Percentiles rank a stretch among this genome's conserved stretches.
These are phyloP conservation scores for Penicillium occitanis DNA, from an alignment of 2,329 filamentous ascomycete species.

Conservation along the genomic window DNA sequence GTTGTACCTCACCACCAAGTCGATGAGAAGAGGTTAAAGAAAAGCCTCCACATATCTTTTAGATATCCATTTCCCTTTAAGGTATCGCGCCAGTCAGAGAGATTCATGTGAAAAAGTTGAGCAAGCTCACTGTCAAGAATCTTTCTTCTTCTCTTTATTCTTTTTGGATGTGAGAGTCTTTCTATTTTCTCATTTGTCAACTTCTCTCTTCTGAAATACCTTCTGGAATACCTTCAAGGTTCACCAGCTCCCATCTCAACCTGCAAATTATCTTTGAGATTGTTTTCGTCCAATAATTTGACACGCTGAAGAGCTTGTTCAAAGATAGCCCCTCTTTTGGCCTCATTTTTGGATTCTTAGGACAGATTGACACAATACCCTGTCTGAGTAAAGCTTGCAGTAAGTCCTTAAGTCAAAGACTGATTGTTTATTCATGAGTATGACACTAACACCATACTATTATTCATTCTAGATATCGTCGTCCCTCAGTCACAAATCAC, in stretches of 20 bases:
- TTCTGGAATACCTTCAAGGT: not conserved
- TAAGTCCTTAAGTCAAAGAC: not conserved
- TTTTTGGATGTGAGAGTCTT: not conserved
- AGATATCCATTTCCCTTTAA: not conserved
- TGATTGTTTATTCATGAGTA: not conserved
- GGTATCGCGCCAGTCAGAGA: slow-evolving; percentile 14
- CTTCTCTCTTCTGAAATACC: not conserved
- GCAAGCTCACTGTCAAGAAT: not conserved
- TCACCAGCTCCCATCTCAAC: not conserved
- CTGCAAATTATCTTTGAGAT: not conserved
- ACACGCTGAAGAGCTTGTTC: not conserved
- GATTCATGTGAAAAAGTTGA: not conserved
- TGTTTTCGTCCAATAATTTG: not conserved
- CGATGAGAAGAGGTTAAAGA: not conserved
- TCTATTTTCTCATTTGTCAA: not conserved
- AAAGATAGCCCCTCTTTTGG: not conserved
- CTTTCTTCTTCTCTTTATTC: not conserved
- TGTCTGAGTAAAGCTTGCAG: not conserved
- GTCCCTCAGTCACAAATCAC: not conserved
- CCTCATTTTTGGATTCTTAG: not conserved
- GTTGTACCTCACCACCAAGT: not conserved
- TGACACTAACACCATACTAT: not conserved
- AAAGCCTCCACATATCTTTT: not conserved
- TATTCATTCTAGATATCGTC: not conserved
- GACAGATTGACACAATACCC: not conserved